phyloP scores from a whole-genome alignment of 441 rosid species.

The Viola pubescens region DNA sequence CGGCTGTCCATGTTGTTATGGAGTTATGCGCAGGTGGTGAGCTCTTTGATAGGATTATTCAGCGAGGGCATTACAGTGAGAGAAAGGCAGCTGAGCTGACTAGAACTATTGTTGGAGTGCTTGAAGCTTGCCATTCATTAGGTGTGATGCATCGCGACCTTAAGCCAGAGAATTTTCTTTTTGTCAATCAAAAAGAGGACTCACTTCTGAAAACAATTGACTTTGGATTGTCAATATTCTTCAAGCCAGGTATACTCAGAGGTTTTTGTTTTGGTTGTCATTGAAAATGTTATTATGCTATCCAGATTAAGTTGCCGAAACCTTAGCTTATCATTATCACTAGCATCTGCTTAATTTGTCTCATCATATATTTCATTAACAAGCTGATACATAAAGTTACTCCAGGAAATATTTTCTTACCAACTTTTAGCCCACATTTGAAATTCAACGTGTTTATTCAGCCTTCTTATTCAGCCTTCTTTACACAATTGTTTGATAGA shows the following conservation, averaged over 20 bases:
- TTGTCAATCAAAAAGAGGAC: slow-evolving; percentile 66
- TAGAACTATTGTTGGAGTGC: slow-evolving; percentile 78
- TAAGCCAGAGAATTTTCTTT: slow-evolving; percentile 88
- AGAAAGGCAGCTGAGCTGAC: slow-evolving; percentile 89
- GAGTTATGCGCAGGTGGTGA: slow-evolving; percentile 90
- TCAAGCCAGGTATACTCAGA: slow-evolving; percentile 67
- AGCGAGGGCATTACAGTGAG: slow-evolving; percentile 88
- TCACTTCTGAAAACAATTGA: slow-evolving; percentile 85
- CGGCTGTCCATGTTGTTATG: slow-evolving; percentile 90
- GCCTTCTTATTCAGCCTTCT: too few relatives aligned
- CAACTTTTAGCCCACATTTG: not conserved
- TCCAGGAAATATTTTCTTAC: not conserved
- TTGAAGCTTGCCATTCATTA: slow-evolving; percentile 89
- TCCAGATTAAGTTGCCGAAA: not conserved
- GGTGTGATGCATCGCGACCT: slow-evolving; percentile 98
- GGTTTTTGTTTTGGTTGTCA: slow-evolving; percentile 2
- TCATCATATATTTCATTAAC: not conserved
- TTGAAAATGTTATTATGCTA: not conserved
- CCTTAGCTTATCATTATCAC: not conserved
- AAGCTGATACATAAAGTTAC: not conserved
- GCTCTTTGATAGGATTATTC: slow-evolving; percentile 88
- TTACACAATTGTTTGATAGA: too few relatives aligned
- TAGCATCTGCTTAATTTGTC: not conserved
- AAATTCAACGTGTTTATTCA: not conserved
- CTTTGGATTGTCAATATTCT: slow-evolving; percentile 87